Evolutionary conservation across 176 grass and related monocot genomes (phyloP).

Genomic region (Aegilops speltoides): DNA sequence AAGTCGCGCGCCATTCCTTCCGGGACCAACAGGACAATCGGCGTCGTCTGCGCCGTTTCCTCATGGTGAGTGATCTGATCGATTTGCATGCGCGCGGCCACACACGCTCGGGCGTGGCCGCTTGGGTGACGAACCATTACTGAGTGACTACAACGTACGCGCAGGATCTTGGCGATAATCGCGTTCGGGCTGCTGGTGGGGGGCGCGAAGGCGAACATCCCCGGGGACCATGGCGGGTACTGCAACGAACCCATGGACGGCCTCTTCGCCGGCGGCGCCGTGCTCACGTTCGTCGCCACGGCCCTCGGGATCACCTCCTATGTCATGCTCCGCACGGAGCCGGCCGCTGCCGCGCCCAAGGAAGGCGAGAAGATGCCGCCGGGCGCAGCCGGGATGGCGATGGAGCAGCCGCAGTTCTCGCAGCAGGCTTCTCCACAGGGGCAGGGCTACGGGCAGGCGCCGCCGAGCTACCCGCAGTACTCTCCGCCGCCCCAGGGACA

Average conservation of each 20-base stretch:
- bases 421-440: not conserved
- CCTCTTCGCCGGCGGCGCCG: slow-evolving; percentile 15
- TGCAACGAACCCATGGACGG: slow-evolving; percentile 30
- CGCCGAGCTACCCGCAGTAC: not conserved
- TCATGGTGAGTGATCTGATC: slow-evolving; percentile 27
- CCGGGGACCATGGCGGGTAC: not conserved
- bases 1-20: slow-evolving; percentile 20
- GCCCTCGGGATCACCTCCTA: slow-evolving; percentile 28
- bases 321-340: not conserved
- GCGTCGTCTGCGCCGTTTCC: slow-evolving; percentile 1
- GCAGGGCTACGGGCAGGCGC: not conserved
- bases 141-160: not conserved
- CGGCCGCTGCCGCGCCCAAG: not conserved
- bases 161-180: slow-evolving; percentile 31
- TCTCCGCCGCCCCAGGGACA: not conserved
- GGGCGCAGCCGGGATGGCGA: not conserved
- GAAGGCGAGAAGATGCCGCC: not conserved
- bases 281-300: slow-evolving; percentile 33
- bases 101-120: not conserved
- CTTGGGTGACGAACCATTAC: not conserved
- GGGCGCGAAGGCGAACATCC: slow-evolving; percentile 17
- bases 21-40: not conserved
- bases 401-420: not conserved
- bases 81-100: too few species aligned
- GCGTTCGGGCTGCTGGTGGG: slow-evolving; percentile 2